These are phyloP conservation scores for Fomitopsis pinicola DNA, from an alignment of 1,284 basidiomycete species.

Conservation along the genomic window DNA sequence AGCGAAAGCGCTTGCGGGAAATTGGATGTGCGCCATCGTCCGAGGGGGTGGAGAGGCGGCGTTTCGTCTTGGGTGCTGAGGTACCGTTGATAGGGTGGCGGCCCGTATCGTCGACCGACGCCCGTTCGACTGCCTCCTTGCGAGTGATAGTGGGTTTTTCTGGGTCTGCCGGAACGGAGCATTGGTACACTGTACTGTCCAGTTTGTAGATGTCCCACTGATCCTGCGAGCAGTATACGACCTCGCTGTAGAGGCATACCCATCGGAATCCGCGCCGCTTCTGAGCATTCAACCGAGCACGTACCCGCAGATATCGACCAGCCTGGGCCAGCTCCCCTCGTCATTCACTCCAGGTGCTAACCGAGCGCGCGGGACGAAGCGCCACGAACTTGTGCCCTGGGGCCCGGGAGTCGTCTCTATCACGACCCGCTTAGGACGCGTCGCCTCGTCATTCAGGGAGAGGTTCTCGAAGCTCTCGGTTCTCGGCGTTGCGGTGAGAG, in stretches of 20 bases:
- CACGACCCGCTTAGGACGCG: conserved; percentile 63
- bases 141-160: conserved; percentile 28
- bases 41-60: conserved; percentile 15
- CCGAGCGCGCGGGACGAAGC: conserved; percentile 69
- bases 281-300: conserved; percentile 19
- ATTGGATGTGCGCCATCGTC: conserved; percentile 6
- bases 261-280: not conserved
- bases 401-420: conserved; percentile 48
- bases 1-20: conserved; percentile 17
- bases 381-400: conserved; percentile 53
- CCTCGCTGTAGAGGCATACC: conserved; percentile 34
- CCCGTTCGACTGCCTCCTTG: conserved; percentile 11
- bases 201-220: conserved; percentile 83
- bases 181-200: conserved; percentile 60
- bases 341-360: conserved; percentile 49
- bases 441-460: conserved; percentile 41
- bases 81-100: not conserved
- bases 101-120: not conserved
- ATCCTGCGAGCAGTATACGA: conserved; percentile 53
- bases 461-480: conserved; percentile 33
- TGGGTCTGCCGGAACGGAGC: conserved; percentile 46
- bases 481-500: conserved; percentile 50
- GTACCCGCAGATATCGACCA: conserved; percentile 66
- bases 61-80: conserved; percentile 11
- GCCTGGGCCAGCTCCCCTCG: conserved; percentile 67